Evolutionary conservation across 371 early-diverging fungal genomes (phyloP), one percentile per base, ranked within the genome.

Genomic region (Sporodiniella umbellata): DNA sequence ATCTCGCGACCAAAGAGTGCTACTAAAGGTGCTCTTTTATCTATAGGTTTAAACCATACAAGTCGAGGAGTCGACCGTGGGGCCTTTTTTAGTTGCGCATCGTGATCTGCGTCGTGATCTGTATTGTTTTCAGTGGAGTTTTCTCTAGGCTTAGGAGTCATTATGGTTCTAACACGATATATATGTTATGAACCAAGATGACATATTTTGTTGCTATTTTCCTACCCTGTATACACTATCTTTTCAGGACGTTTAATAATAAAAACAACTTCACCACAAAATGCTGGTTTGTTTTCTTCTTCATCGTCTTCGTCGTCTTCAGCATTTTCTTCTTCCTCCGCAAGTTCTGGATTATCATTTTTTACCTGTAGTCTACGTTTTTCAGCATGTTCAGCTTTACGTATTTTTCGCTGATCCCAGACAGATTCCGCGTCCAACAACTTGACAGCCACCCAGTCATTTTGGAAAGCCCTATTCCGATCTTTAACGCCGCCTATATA

Each of bases 391-490:
- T 54, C 54, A 17, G 57, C 51, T 33, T 72, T 65, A 19, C 64
- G 66, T 21, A 60, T 69, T 25, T 62, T 56, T 70, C 75, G 75
- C 24, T 62, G 54, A 7, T 48, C 26, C 53, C 68, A 58, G n/a
- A 81, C 62, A 40, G 78, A 80, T 0, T 76, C 78, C 0, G 79
- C 80, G 47, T 78, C 79, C 37, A 91, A 53, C 19, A 92, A 54
- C 51, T 70, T 61, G 1, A 94, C 75, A 14, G 82, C 86, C 6
- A 94, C 95, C 1, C 79, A 50, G 51, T 94, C 93, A 3, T 89
- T 90, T 21, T 89, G 83, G 14, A 93, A 58, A 0, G 93, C 90
- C 14, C 95, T 80, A 67, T 94, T 94, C 33, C 89, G 83, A 35
- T 75, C 68, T 21, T 55, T 60, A 26, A 68, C 64, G 8, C 90